Evolutionary conservation across 2,329 filamentous ascomycete genomes (phyloP), one percentile per base, ranked within the genome.

Genomic region (Penicillium frequentans): DNA sequence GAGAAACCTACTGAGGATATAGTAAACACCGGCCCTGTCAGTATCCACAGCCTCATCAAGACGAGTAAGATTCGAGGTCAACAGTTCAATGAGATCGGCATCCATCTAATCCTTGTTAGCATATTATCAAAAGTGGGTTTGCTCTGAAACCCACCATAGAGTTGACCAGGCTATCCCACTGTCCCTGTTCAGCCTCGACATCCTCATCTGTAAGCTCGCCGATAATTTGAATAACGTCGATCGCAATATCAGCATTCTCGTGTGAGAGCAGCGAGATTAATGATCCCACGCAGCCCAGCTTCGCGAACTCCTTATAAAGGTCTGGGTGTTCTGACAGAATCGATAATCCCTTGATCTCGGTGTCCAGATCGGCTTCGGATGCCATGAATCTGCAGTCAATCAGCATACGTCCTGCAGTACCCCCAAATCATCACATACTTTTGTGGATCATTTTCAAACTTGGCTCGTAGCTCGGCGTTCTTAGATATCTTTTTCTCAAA

Each of bases 191-290:
- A 2, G 90, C 91, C 43, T 87, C 83, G 2, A 96, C 91, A 69
- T 98, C 93, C 71, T 99, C 93, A 67, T 98, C 95, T 14, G 91
- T 96, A 64, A 98, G 79, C 77, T 99, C 95, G 55, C 86, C 88
- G 50, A 99, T 85, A 47, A 97, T 90, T 77, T 98, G 90, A 49
- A 96, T 87, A 0, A 89, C 90, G 61, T 89, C 90, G 66, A 98
- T 96, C 11, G 95, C 92, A 63, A 99, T 96, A 70, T 99, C 95
- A 0, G 93, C 93, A 72, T 99, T 99, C 68, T 99, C 95, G 72
- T 99, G 95, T 16, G 93, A 89, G 49, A 99, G 79, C 52, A 99
- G 76, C 2, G 88, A 85, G 1, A 96, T 91, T 50, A 99, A 75
- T 54, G 88, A 93, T 5, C 77, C 84, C 0, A 87, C 86, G 57